Evolutionary conservation across 306 rosid species (phyloP), one percentile per base, ranked within the genome.

Genomic region (Ochetophila trinervis): DNA sequence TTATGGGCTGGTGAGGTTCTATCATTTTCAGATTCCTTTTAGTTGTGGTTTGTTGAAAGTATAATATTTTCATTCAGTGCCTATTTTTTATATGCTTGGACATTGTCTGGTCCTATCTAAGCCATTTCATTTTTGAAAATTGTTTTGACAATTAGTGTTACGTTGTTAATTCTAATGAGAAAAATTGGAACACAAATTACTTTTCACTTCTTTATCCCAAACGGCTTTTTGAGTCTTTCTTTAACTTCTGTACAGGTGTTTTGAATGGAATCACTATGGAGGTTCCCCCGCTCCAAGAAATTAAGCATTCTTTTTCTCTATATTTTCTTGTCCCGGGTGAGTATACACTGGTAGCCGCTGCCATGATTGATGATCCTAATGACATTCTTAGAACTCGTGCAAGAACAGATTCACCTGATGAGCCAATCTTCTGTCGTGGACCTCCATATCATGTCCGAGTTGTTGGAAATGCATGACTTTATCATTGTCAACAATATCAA

Each of bases 321-420:
- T 88, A 90, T 78, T 93, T 88, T 79, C 94, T 93, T 27, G 88
- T 93, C 57, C 96, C 91, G 0, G 99, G 99, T 32, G 99, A 93
- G 74, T 90, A 93, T 74, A 86, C 97, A 0, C 77, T 93, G 19
- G 81, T 77, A 0, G 96, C 96, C 3, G 91, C 87, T 22, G 91
- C 97, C 11, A 79, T 93, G 78, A 93, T 93, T 7, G 83, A 84
- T 35, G 94, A 90, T 75, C 88, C 97, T 19, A 87, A 73, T 55
- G 86, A 90, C 79, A 84, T 93, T 52, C 97, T 93, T 34, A 78
- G 94, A 44, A 79, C 97, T 69, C 94, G 96, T 19, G 98, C 96
- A 0, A 86, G 81, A 71, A 72, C 99, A 27, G 68, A 71, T 37
- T 86, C 86, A 8, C 78, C 91, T 0, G 87, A 85, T 7, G 99